Base-by-base conservation (phyloP, 345 rosid species). In the Capsella bursapastoris region DNA sequence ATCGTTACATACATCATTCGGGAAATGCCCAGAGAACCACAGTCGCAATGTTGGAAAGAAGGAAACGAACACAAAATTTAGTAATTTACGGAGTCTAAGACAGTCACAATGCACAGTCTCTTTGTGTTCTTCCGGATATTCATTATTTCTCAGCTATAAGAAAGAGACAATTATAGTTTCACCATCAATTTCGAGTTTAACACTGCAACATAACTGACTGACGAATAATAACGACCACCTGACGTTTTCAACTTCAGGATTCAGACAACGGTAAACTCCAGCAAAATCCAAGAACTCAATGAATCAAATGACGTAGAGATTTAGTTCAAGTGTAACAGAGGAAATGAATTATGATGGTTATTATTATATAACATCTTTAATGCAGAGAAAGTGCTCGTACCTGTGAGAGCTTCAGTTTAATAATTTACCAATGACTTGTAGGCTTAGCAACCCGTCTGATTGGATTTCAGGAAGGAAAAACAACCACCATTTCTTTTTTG, bases 401-500 rank as follows among this genome's bases (percentile, higher is more conserved):
- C 48, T 44, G 48, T 14, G 15, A 44, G 48, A 44, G 48, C 3
- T 44, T 13, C 13, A 60, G 16, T 7, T 47, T 13, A 12, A 12
- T 38, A 37, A 22, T 49, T 49, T 18, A 57, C 48, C 9, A 14
- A 10, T 37, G 11, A 57, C 22, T 48, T 6, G 15, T 38, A 15
- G 28, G 60, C 67, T 66, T 2, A 31, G 29, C 52, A 58, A 22
- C 78, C 53, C 40, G 41, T 77, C 66, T 32, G 48, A n/a, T 27
- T 73, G 12, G 7, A 59, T 49, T 52, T 77, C 57, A 77, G 41
- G 67, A 71, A 40, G 79, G 80, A 48, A 56, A 49, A 40, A 83
- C 74, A 70, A 84, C 66, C 61, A 68, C 57, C 70, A 82, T 71
- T 49, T 79, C 73, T 67, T 82, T 80, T 70, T 72, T 73, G 74